Evolutionary conservation across 176 grass and related monocot species (phyloP).

Genomic region (Neostapfia colusana): DNA sequence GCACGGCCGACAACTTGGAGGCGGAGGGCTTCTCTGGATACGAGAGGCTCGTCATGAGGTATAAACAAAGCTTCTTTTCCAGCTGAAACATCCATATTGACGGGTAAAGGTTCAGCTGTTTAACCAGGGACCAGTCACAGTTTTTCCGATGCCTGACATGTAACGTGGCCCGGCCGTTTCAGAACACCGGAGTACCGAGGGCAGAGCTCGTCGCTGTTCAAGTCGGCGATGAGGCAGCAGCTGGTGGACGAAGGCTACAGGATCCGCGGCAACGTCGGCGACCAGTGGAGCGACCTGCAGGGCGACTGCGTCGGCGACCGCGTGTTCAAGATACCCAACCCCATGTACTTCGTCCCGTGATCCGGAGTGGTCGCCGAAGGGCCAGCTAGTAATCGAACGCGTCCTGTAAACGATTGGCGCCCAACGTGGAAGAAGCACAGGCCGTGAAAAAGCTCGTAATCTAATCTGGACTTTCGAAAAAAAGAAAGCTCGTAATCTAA

Average conservation of each 20-base stretch:
- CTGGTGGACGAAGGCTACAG: constrained; percentile 72
- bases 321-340: constrained; percentile 92
- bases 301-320: constrained; percentile 74
- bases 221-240: constrained; percentile 77
- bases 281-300: constrained; percentile 93
- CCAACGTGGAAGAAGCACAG: constrained; percentile 13
- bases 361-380: background rate
- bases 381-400: background rate
- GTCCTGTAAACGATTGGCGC: constrained; percentile 29
- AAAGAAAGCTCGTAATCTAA: background rate
- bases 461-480: too few species aligned
- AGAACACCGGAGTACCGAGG: constrained; percentile 62
- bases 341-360: constrained; percentile 94
- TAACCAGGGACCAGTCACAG: background rate
- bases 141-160: background rate
- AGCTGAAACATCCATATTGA: background rate
- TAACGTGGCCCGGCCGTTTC: background rate
- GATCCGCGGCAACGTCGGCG: constrained; percentile 82
- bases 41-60: constrained; percentile 88
- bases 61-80: background rate
- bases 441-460: background rate
- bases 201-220: constrained; percentile 65
- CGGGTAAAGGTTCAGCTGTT: background rate
- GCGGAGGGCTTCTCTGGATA: constrained; percentile 67
- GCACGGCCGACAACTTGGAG: constrained; percentile 58